Conservation (phyloP, 495 filamentous ascomycete genomes). For the Hypoxylon subgilvum region DNA sequence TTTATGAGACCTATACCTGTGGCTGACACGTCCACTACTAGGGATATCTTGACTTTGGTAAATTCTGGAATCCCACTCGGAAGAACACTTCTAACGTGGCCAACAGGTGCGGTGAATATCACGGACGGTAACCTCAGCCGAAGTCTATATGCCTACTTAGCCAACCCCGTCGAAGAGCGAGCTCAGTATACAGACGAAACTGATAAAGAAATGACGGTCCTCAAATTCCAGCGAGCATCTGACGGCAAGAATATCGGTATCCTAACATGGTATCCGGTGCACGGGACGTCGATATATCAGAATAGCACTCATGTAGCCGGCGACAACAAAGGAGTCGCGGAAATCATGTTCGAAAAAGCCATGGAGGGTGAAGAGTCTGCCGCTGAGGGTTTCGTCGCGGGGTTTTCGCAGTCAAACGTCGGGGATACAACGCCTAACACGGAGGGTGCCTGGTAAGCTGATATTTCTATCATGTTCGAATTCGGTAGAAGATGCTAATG, state of each 20-base stretch:
- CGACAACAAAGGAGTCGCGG: conserved; percentile 95
- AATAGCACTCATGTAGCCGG: conserved; percentile 94
- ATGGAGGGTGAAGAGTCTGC: conserved; percentile 55
- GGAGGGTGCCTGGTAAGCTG: conserved; percentile 67
- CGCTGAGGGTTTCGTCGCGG: conserved; percentile 75
- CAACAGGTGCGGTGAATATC: conserved; percentile 43
- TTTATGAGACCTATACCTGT: not conserved
- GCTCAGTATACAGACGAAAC: conserved; percentile 71
- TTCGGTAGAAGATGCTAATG: conserved; percentile 3
- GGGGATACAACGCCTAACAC: conserved; percentile 92
- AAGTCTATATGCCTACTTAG: conserved; percentile 85
- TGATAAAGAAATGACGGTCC: conserved; percentile 84
- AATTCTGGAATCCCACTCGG: not conserved
- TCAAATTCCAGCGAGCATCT: conserved; percentile 71
- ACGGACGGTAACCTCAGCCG: conserved; percentile 83
- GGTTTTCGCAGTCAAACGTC: conserved; percentile 92
- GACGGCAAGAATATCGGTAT: conserved; percentile 74
- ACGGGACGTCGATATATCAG: conserved; percentile 87
- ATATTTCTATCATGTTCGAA: not conserved
- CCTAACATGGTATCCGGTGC: conserved; percentile 89
- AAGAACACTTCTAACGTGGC: conserved; percentile 29
- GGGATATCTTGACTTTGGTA: conserved; percentile 56
- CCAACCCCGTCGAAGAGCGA: conserved; percentile 83
- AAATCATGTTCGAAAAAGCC: conserved; percentile 80
- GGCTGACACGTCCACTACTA: conserved; percentile 24